Conservation (phyloP, 2,329 filamentous ascomycete genomes). For the Aspergillus persii region DNA sequence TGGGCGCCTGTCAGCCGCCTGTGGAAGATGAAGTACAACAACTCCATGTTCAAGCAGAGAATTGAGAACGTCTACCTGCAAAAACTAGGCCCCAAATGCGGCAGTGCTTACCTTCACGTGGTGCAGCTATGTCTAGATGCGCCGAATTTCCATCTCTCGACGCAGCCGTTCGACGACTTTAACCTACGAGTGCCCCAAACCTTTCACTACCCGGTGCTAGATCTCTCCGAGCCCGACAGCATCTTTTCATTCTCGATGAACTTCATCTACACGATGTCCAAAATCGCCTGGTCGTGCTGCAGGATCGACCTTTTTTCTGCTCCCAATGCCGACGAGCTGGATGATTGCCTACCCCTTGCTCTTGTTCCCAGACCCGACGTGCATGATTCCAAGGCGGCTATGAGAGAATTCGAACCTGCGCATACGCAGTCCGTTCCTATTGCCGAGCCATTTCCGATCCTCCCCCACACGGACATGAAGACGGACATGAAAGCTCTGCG, state of each 20-base stretch:
- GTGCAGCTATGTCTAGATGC: constrained; percentile 62
- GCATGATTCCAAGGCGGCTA: constrained; percentile 20
- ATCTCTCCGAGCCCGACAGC: constrained; percentile 39
- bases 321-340: constrained; percentile 40
- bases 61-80: constrained; percentile 63
- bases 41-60: constrained; percentile 60
- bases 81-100: constrained; percentile 61
- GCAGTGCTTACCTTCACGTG: constrained; percentile 61
- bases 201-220: constrained; percentile 44
- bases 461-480: constrained; percentile 25
- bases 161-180: constrained; percentile 42
- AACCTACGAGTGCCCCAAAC: constrained; percentile 40
- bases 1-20: constrained; percentile 62
- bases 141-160: constrained; percentile 50
- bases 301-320: constrained; percentile 42
- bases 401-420: constrained; percentile 14
- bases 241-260: constrained; percentile 46
- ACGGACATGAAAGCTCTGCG: constrained; percentile 24
- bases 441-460: constrained; percentile 18
- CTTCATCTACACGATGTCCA: constrained; percentile 44
- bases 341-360: constrained; percentile 43
- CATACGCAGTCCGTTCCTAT: constrained; percentile 12
- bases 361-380: constrained; percentile 35
- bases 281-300: constrained; percentile 43
- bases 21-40: constrained; percentile 64